Conservation (phyloP, 1,284 basidiomycete species). For the Fistulinella staudtii region DNA sequence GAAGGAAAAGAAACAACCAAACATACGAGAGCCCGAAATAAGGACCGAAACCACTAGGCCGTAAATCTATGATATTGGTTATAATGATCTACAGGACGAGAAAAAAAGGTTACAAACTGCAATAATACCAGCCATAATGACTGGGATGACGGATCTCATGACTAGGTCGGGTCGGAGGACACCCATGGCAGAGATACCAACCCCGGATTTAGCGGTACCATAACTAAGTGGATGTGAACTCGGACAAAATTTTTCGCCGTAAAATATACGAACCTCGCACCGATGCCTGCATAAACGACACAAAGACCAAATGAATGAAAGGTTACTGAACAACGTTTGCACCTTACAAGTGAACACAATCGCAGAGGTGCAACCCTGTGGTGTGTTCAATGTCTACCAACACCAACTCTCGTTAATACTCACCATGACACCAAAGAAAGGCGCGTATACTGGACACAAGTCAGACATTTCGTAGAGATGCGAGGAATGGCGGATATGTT, state of each 20-base stretch:
- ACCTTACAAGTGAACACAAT: slow-evolving; percentile 96
- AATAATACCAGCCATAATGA: slow-evolving; percentile 99
- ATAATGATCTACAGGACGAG: neutral
- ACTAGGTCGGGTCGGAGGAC: slow-evolving; percentile 92
- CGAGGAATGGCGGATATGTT: too few species aligned
- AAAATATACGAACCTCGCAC: slow-evolving; percentile 28
- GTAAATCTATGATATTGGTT: slow-evolving; percentile 56
- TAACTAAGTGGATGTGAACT: slow-evolving; percentile 47
- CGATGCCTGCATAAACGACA: slow-evolving; percentile 19
- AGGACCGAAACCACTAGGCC: slow-evolving; percentile 92
- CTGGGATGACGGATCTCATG: slow-evolving; percentile 95
- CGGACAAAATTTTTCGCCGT: neutral
- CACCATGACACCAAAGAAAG: slow-evolving; percentile 97
- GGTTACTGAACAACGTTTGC: neutral
- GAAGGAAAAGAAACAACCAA: neutral
- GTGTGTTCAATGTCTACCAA: slow-evolving; percentile 8
- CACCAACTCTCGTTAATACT: slow-evolving; percentile 29
- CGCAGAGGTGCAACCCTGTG: slow-evolving; percentile 89
- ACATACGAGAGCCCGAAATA: slow-evolving; percentile 75
- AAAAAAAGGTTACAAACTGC: slow-evolving; percentile 50
- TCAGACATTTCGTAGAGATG: slow-evolving; percentile 60
- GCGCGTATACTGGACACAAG: slow-evolving; percentile 90
- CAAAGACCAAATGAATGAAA: neutral
- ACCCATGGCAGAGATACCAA: slow-evolving; percentile 98
- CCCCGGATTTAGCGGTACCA: slow-evolving; percentile 98